Percentiles rank a stretch among this genome's conserved stretches.
These are phyloP conservation scores for Wallacemonas sp. DNA, from an alignment of 208 protist genomes.

Conservation along the genomic window DNA sequence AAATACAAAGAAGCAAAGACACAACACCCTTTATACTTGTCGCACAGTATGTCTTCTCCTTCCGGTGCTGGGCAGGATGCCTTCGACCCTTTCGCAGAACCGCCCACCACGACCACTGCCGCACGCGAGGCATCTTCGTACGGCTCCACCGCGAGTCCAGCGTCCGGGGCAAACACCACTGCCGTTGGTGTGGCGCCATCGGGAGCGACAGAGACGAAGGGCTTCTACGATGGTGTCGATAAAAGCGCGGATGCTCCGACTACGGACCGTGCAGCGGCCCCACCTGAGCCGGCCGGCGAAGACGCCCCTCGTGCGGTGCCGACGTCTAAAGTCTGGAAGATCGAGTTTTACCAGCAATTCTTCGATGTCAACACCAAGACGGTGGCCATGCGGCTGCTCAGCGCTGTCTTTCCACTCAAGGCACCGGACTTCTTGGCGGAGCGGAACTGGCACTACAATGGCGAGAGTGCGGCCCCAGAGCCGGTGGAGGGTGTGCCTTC, in stretches of 20 bases:
- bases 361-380: slow-evolving; percentile 89
- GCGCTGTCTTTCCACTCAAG: slow-evolving; percentile 63
- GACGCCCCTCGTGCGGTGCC: slow-evolving; percentile 7
- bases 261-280: background rate
- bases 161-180: background rate
- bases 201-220: slow-evolving; percentile 1
- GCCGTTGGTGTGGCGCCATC: background rate
- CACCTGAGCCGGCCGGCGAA: slow-evolving; percentile 1
- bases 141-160: background rate
- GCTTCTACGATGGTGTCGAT: slow-evolving; percentile 12
- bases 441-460: slow-evolving; percentile 69
- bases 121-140: background rate
- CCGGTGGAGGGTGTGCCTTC: slow-evolving; percentile 53
- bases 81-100: slow-evolving; percentile 13
- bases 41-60: background rate
- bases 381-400: slow-evolving; percentile 74
- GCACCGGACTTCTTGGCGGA: slow-evolving; percentile 82
- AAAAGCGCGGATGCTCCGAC: background rate
- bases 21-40: background rate
- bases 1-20: too few species aligned
- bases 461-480: slow-evolving; percentile 25
- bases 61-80: background rate
- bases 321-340: slow-evolving; percentile 75
- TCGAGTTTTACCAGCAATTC: slow-evolving; percentile 90
- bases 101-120: background rate